These are phyloP conservation scores for Amorphotheca resinae DNA, from an alignment of 495 filamentous ascomycete species.

Conservation along the genomic window DNA sequence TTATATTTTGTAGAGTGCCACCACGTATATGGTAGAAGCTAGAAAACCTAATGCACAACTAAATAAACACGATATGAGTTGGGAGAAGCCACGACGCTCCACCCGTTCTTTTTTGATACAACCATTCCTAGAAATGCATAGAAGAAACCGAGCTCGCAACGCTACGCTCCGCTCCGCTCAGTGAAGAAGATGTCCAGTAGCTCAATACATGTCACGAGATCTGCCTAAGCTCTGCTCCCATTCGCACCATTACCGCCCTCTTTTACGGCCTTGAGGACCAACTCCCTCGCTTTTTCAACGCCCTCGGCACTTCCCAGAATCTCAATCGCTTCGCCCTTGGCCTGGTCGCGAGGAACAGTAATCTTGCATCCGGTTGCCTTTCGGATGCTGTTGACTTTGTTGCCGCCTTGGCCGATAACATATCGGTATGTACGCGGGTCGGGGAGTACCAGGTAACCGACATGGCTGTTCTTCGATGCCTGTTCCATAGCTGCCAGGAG, in stretches of 20 bases:
- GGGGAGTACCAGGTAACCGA: constrained; percentile 78
- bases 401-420: constrained; percentile 80
- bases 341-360: constrained; percentile 74
- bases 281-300: constrained; percentile 74
- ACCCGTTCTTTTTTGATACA: background rate
- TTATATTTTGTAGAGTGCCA: too few species aligned
- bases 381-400: constrained; percentile 83
- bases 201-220: background rate
- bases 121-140: background rate
- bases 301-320: constrained; percentile 67
- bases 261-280: constrained; percentile 72
- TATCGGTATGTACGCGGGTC: constrained; percentile 82
- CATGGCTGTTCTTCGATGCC: constrained; percentile 56
- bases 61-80: background rate
- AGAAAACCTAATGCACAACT: background rate
- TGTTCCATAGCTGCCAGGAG: constrained; percentile 58
- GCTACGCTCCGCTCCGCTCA: too few species aligned
- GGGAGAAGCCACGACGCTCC: background rate
- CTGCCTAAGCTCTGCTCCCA: background rate
- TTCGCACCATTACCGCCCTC: constrained; percentile 26
- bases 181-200: too few species aligned
- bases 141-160: too few species aligned
- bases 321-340: constrained; percentile 73
- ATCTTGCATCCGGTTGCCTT: constrained; percentile 87
- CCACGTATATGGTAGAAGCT: too few species aligned